Base-by-base conservation (phyloP, 2,329 filamentous ascomycete genomes). In the Phoma sp. region DNA sequence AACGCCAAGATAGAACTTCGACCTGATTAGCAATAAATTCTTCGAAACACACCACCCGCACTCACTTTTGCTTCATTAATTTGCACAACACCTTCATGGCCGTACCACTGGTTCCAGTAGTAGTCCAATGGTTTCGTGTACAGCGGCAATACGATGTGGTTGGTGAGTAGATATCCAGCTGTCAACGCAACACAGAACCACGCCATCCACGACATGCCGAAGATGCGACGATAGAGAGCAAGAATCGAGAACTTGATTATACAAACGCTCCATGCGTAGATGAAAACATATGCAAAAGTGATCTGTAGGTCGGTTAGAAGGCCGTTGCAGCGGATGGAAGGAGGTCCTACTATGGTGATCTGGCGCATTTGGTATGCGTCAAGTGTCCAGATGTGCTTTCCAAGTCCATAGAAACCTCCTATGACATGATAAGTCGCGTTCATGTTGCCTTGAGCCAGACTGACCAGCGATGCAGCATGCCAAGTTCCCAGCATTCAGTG, bases 191-290 rank as follows among this genome's bases (percentile, higher is more conserved):
- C 48, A 35, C 61, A 65, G 24, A 56, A 64, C 57, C 60, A 66
- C 1, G 58, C 61, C n/a, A 64, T 43, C 57, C 58, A 64, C n/a
- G 61, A 55, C 42, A 67, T 47, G 8, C 66, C 66, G 23, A 68
- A 67, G 24, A 68, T 67, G n/a, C 66, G 64, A 14, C 57, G 59
- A 32, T 68, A 68, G 10, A 68, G 41, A 4, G 63, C 61, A 10
- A 68, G 54, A n/a, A 68, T 67, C 0, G 64, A 67, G 41, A 61
- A 62, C 36, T 68, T 68, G 49, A 68, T 68, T 6, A 66, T 52
- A 35, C 59, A 66, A 0, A 68, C 57, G 35, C 64, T 66, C 62
- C 64, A 68, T 2, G 63, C 58, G 37, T 68, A 66, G 36, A 68
- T 65, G 51, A 61, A 67, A 4, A 67, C 62, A 33, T 66, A 68